Conservation (phyloP, 2,329 filamentous ascomycete genomes). For the Aspergillus quadrilineatus region DNA sequence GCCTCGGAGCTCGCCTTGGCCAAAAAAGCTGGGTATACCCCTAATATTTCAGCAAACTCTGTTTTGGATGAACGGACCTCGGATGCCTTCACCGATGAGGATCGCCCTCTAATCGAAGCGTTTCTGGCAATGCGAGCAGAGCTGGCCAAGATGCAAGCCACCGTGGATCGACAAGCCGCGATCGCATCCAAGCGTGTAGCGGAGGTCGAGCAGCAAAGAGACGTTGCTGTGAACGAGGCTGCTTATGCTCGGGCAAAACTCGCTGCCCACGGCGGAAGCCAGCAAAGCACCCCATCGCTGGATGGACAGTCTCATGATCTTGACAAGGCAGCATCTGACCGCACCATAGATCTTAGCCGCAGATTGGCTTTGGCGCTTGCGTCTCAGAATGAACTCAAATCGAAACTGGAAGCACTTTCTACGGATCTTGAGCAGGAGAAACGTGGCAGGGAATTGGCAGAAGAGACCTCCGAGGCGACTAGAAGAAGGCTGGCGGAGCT, state of each 20-base stretch:
- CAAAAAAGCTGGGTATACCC: constrained; percentile 81
- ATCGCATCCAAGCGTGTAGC: constrained; percentile 85
- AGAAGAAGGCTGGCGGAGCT: constrained; percentile 81
- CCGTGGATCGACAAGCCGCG: constrained; percentile 83
- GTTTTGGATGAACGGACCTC: constrained; percentile 72
- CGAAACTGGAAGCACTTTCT: constrained; percentile 67
- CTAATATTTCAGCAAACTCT: constrained; percentile 68
- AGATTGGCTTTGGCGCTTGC: constrained; percentile 81
- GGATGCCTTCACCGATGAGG: constrained; percentile 85
- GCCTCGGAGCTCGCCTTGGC: constrained; percentile 91
- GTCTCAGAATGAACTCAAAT: constrained; percentile 75
- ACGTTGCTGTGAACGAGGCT: constrained; percentile 90
- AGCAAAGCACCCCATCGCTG: constrained; percentile 55
- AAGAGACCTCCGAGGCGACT: constrained; percentile 80
- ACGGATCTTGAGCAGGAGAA: constrained; percentile 78
- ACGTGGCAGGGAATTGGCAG: constrained; percentile 76
- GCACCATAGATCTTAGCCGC: constrained; percentile 71
- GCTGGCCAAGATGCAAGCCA: constrained; percentile 81
- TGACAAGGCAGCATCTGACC: constrained; percentile 59
- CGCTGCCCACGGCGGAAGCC: constrained; percentile 74
- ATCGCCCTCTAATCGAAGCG: constrained; percentile 87
- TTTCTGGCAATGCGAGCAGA: constrained; percentile 88
- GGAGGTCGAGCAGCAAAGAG: constrained; percentile 90
- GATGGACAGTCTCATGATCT: constrained; percentile 54
- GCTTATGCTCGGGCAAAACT: constrained; percentile 92